Evolutionary conservation across 139 green algal species (phyloP).

Genomic region (Tetraselmis chui): DNA sequence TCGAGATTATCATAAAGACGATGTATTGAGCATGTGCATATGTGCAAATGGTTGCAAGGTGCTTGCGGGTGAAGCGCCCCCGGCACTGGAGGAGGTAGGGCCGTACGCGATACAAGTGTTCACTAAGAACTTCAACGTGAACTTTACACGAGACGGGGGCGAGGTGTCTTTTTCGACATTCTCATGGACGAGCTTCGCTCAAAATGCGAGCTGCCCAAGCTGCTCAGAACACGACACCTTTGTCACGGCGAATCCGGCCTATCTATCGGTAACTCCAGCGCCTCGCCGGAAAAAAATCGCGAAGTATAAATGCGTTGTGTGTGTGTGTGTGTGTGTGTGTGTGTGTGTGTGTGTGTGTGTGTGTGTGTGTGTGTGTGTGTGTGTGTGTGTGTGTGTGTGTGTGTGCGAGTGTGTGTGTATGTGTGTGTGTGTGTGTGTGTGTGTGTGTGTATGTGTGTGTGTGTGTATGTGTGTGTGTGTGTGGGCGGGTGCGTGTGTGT

Average conservation of each 20-base stretch:
- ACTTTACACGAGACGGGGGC: neutral
- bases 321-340: no score
- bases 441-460: no score
- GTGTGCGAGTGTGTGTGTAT: no score
- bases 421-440: no score
- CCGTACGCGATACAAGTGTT: neutral
- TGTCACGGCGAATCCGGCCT: neutral
- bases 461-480: no score
- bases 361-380: no score
- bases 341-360: no score
- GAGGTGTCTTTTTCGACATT: neutral
- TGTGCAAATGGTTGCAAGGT: neutral
- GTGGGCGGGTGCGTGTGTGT: no score
- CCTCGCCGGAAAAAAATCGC: no score
- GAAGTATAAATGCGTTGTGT: no score
- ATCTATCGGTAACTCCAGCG: neutral
- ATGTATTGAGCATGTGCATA: neutral
- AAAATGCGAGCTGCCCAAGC: neutral
- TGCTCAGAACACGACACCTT: neutral
- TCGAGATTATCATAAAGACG: neutral
- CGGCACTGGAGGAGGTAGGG: neutral
- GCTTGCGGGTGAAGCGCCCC: no score
- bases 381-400: no score
- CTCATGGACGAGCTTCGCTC: neutral
- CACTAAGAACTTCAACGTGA: neutral